These are phyloP conservation scores for Teunomyces aglyptinius DNA, from an alignment of 805 yeast genomes.

Conservation along the genomic window DNA sequence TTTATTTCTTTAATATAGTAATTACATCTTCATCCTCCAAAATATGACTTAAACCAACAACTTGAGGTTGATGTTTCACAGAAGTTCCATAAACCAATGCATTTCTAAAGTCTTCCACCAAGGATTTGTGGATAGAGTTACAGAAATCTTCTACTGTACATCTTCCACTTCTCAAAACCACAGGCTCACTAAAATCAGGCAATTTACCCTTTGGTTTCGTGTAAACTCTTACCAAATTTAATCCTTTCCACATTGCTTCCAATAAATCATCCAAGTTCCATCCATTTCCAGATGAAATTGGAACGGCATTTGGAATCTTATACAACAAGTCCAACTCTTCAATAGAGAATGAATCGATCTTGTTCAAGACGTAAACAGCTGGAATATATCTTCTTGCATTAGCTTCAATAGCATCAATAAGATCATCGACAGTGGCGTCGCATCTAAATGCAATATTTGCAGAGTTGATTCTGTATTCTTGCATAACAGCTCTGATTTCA, in stretches of 20 bases:
- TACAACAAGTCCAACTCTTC: slow-evolving; percentile 89
- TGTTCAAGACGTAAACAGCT: slow-evolving; percentile 90
- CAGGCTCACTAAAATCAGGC: slow-evolving; percentile 95
- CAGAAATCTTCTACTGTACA: slow-evolving; percentile 94
- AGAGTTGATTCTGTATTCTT: slow-evolving; percentile 90
- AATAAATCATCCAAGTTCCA: slow-evolving; percentile 96
- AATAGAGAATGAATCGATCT: slow-evolving; percentile 90
- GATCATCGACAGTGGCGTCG: slow-evolving; percentile 96
- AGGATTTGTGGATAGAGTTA: slow-evolving; percentile 90
- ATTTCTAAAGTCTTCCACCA: slow-evolving; percentile 88
- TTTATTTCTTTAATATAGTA: slow-evolving; percentile 76
- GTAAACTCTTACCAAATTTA: slow-evolving; percentile 89
- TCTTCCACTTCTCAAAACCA: slow-evolving; percentile 78
- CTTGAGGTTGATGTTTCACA: slow-evolving; percentile 97
- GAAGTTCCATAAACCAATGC: slow-evolving; percentile 93
- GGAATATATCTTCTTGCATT: slow-evolving; percentile 92
- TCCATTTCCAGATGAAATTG: slow-evolving; percentile 91
- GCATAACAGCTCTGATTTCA: slow-evolving; percentile 93
- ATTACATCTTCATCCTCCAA: slow-evolving; percentile 97
- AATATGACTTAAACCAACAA: slow-evolving; percentile 81
- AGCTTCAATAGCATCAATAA: slow-evolving; percentile 91
- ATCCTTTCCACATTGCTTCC: slow-evolving; percentile 92
- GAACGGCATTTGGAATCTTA: slow-evolving; percentile 95
- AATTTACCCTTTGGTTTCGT: slow-evolving; percentile 94
- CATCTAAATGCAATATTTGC: slow-evolving; percentile 97